These are phyloP conservation scores for Erodium texanum DNA, from an alignment of 441 rosid species.

Conservation along the genomic window DNA sequence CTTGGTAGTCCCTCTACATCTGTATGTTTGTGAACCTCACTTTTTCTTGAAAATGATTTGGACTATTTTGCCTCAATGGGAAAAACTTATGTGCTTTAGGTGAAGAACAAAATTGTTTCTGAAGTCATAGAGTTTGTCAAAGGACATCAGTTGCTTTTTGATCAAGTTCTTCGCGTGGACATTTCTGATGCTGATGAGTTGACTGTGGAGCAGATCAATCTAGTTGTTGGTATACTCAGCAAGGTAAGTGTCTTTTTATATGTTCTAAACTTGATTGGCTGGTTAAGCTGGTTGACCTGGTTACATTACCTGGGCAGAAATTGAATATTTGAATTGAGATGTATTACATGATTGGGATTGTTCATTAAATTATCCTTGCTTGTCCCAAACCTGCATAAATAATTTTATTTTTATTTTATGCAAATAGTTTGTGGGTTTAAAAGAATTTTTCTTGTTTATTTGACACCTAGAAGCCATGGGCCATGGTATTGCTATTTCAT, in stretches of 20 bases:
- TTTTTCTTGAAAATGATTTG: constrained; percentile 1
- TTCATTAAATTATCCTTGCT: not conserved
- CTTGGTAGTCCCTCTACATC: not conserved
- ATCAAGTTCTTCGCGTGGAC: constrained; percentile 75
- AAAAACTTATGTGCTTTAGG: constrained; percentile 33
- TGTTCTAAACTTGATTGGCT: not conserved
- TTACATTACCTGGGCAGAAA: not conserved
- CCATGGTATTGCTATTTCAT: not conserved
- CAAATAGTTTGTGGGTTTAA: not conserved
- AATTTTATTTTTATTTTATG: not conserved
- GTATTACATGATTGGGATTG: not conserved
- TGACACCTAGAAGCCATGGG: not conserved
- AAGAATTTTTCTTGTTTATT: not conserved
- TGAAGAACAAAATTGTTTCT: constrained; percentile 79
- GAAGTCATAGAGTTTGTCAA: constrained; percentile 74
- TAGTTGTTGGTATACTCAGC: constrained; percentile 82
- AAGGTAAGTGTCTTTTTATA: constrained; percentile 39
- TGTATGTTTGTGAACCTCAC: not conserved
- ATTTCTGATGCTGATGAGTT: constrained; percentile 58
- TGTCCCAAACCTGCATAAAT: not conserved
- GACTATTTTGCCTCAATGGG: constrained; percentile 1
- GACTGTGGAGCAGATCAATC: constrained; percentile 79
- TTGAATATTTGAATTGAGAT: not conserved
- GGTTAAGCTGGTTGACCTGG: not conserved
- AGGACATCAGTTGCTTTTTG: constrained; percentile 67